phyloP scores from a whole-genome alignment of 441 rosid genomes.

The Eruca vesicaria region DNA sequence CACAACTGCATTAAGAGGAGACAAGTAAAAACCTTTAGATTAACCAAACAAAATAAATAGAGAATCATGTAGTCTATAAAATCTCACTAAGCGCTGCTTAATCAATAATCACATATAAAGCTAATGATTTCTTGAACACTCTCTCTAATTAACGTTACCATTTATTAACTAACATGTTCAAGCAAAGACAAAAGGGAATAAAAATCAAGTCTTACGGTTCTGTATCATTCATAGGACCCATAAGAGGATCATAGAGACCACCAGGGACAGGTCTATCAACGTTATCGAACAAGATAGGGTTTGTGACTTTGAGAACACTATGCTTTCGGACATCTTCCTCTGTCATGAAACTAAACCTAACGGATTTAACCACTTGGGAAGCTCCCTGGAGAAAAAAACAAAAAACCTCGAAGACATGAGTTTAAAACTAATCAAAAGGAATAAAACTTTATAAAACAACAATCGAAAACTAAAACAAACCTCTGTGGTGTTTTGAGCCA shows the following conservation, averaged over 20 bases:
- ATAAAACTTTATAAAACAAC: not conserved
- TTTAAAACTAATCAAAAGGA: not conserved
- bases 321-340: slow-evolving; percentile 45
- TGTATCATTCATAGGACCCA: slow-evolving; percentile 47
- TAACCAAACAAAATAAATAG: not conserved
- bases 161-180: not conserved
- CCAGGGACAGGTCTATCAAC: slow-evolving; percentile 41
- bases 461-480: slow-evolving; percentile 17
- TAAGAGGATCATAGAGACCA: slow-evolving; percentile 47
- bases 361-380: slow-evolving; percentile 44
- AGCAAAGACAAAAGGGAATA: not conserved
- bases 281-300: slow-evolving; percentile 36
- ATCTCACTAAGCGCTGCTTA: not conserved
- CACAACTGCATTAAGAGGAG: slow-evolving; percentile 62
- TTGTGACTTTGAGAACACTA: slow-evolving; percentile 42
- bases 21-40: not conserved
- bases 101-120: no score
- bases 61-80: not conserved
- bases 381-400: slow-evolving; percentile 37
- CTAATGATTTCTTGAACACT: not conserved
- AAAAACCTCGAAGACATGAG: slow-evolving; percentile 3
- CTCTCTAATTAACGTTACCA: not conserved
- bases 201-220: slow-evolving; percentile 38
- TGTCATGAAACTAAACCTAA: slow-evolving; percentile 46
- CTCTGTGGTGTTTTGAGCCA: slow-evolving; percentile 35